Evolutionary conservation across 1,284 basidiomycete genomes (phyloP).

Genomic region (Fomitopsis betulina): DNA sequence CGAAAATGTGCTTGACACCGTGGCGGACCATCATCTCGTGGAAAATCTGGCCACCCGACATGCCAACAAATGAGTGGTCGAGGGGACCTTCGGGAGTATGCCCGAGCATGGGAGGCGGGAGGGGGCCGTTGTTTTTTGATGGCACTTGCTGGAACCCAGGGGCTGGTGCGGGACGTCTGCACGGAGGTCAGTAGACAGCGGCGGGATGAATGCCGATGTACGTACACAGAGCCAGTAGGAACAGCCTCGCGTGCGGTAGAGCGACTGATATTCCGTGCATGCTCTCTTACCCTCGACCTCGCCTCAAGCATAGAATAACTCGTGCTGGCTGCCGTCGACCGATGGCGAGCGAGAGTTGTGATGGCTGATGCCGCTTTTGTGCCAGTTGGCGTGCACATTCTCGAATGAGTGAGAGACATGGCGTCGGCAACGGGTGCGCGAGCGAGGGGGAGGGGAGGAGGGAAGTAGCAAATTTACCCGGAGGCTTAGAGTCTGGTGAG

Average conservation of each 20-base stretch:
- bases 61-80: constrained; percentile 84
- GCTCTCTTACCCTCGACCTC: constrained; percentile 69
- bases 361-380: constrained; percentile 36
- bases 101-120: constrained; percentile 38
- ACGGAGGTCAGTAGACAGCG: constrained; percentile 8
- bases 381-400: constrained; percentile 41
- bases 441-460: constrained; percentile 9
- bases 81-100: constrained; percentile 46
- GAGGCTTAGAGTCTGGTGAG: neutral
- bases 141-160: constrained; percentile 67
- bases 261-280: constrained; percentile 61
- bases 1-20: constrained; percentile 94
- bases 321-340: constrained; percentile 41
- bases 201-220: neutral
- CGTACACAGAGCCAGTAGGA: constrained; percentile 54
- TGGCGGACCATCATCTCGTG: constrained; percentile 99
- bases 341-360: constrained; percentile 40
- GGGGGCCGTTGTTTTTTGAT: constrained; percentile 44
- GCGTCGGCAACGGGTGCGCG: constrained; percentile 12
- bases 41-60: constrained; percentile 96
- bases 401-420: constrained; percentile 23
- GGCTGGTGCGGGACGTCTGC: constrained; percentile 61
- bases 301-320: constrained; percentile 58
- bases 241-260: constrained; percentile 52
- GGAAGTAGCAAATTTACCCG: constrained; percentile 4